phyloP scores from a whole-genome alignment of 2,329 filamentous ascomycete genomes.

The Curvularia sp. region DNA sequence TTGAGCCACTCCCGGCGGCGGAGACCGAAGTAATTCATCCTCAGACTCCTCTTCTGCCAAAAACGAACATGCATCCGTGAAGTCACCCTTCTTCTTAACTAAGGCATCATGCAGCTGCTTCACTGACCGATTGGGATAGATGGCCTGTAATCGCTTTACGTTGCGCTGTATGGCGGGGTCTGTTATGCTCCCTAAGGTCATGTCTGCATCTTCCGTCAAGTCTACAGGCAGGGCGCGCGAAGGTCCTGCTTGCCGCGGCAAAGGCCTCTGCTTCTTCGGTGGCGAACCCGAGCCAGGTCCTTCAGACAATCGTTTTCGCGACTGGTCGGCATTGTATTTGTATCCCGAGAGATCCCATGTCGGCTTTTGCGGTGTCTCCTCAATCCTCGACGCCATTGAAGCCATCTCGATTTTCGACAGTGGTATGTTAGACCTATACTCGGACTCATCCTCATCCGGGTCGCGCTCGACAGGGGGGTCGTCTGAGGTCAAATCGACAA shows the following conservation, averaged over 20 bases:
- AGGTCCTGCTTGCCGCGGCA: conserved; percentile 41
- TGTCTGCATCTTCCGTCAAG: conserved; percentile 27
- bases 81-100: conserved; percentile 59
- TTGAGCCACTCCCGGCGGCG: conserved; percentile 33
- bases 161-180: conserved; percentile 60
- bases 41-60: conserved; percentile 36
- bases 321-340: conserved; percentile 29
- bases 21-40: conserved; percentile 47
- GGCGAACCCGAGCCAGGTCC: conserved; percentile 25
- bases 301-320: conserved; percentile 41
- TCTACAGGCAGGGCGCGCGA: conserved; percentile 47
- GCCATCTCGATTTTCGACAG: conserved; percentile 61
- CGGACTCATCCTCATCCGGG: conserved; percentile 52
- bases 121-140: conserved; percentile 59
- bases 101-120: conserved; percentile 60
- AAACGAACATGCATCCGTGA: conserved; percentile 58
- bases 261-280: conserved; percentile 36
- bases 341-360: conserved; percentile 39
- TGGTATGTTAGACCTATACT: conserved; percentile 63
- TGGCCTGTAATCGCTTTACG: conserved; percentile 59
- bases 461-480: conserved; percentile 58
- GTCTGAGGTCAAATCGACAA: conserved; percentile 57
- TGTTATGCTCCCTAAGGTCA: conserved; percentile 40
- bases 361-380: conserved; percentile 47
- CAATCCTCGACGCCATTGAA: conserved; percentile 34